Evolutionary conservation across 495 filamentous ascomycete genomes (phyloP).

Genomic region (Daldinia decipiens): DNA sequence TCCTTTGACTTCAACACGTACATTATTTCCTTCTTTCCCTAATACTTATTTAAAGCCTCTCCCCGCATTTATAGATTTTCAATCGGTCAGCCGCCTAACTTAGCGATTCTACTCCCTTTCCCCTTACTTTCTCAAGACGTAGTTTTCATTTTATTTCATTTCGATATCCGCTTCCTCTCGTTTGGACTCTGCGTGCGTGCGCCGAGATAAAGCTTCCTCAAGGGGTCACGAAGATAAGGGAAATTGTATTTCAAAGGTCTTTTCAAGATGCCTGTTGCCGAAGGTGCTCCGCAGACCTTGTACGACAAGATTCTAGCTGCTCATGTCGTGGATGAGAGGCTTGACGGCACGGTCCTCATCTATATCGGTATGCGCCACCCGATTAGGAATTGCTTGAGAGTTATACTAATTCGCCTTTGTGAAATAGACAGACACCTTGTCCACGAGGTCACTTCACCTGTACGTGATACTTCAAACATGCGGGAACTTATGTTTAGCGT

Average conservation of each 20-base stretch:
- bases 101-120: not conserved
- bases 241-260: conserved; percentile 13
- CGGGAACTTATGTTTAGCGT: not conserved
- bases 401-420: conserved; percentile 26
- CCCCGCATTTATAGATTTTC: conserved; percentile 37
- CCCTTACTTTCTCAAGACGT: conserved; percentile 4
- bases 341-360: conserved; percentile 89
- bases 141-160: not conserved
- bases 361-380: conserved; percentile 77
- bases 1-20: conserved; percentile 26
- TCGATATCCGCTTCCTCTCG: not conserved
- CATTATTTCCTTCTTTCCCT: conserved; percentile 11
- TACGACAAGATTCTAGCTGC: conserved; percentile 97
- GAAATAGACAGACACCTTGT: conserved; percentile 86
- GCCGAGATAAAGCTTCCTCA: conserved; percentile 10
- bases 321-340: conserved; percentile 93
- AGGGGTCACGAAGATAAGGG: conserved; percentile 21
- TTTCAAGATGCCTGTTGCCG: conserved; percentile 79
- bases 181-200: not conserved
- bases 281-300: conserved; percentile 82
- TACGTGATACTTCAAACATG: conserved; percentile 51
- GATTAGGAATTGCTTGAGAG: conserved; percentile 8
- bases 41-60: conserved; percentile 36
- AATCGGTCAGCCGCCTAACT: conserved; percentile 17
- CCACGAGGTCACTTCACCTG: conserved; percentile 97